Evolutionary conservation across 1,284 basidiomycete genomes (phyloP), one percentile per base, ranked within the genome.

Genomic region (Ceratobasidium sp.): DNA sequence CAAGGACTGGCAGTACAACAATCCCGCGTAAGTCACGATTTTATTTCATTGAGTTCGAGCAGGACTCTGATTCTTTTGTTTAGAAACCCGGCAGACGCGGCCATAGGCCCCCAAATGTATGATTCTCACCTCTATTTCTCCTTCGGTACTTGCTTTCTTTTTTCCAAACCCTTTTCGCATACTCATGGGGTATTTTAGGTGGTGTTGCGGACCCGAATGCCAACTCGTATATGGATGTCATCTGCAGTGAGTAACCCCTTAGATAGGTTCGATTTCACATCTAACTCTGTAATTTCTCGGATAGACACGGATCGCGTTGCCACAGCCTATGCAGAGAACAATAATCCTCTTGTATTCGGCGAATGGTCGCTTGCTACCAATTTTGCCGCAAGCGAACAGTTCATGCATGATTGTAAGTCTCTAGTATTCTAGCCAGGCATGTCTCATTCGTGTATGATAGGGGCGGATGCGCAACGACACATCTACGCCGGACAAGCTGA

Each of bases 321-420:
- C 7, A 53, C 27, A 15, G 73, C 90, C 88, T 90, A 78, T 83
- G 90, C 8, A 76, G 86, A 7, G 86, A 88, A 41, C 14, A 41
- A 48, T 22, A 27, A 54, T 22, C 65, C 72, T 2, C 72, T 50
- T n/a, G 54, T 73, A 19, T 45, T 82, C 89, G 84, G 85, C 82
- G 91, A 93, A 84, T 94, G 92, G 91, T 87, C 87, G 14, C 84
- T 94, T 22, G 82, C 90, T 1, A 92, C 91, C 0, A 86, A 92
- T 76, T 93, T 92, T 81, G 77, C 82, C 41, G 88, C 91, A 1
- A 88, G 88, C 0, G 87, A 92, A 67, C 85, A 81, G 0, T 93
- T 93, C 84, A n/a, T 60, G 3, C 57, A 19, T 9, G 31, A 60
- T n/a, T 60, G 57, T 60, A 44, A 41, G 57, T 60, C n/a, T n/a